Evolutionary conservation across 257 asterid genomes (phyloP), one percentile per base, ranked within the genome.

Genomic region (Jasminum sambac): DNA sequence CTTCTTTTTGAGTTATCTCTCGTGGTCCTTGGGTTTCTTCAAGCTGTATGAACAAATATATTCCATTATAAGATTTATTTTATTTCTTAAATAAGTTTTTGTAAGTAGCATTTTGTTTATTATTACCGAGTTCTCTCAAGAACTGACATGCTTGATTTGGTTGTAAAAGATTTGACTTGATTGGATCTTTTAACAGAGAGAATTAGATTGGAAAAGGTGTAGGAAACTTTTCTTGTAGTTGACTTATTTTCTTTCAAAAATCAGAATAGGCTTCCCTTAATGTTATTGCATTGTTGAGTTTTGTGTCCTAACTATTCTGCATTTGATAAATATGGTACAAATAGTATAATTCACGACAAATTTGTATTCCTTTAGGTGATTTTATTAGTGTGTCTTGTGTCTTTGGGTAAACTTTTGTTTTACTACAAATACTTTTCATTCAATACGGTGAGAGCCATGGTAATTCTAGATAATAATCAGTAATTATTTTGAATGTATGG

Each of bases 321-420:
- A 0, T 52, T 40, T 23, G 26, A 17, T 64, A 62, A n/a, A 36
- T 14, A 11, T 37, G 11, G 14, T 34, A 16, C n/a, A 24, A 26
- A 11, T 11, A 30, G 16, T 63, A 17, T 50, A 39, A 40, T 62
- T 23, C 39, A n/a, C 38, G 41, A n/a, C 43, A 7, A 11, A 23
- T 42, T 73, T 68, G 70, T 64, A 41, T 34, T 37, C 42, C 5
- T 64, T 48, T 42, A 30, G 55, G 12, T 24, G 50, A 50, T 42
- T 16, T 58, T 24, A 38, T 48, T 60, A 3, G n/a, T n/a, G n/a
- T n/a, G n/a, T n/a, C n/a, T n/a, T n/a, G n/a, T n/a, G n/a, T n/a
- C n/a, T n/a, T n/a, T n/a, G n/a, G n/a, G n/a, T n/a, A n/a, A n/a
- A n/a, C n/a, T n/a, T n/a, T n/a, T n/a, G n/a, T n/a, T n/a, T n/a